Evolutionary conservation across 306 rosid species (phyloP).

Genomic region (Alnus rubra): DNA sequence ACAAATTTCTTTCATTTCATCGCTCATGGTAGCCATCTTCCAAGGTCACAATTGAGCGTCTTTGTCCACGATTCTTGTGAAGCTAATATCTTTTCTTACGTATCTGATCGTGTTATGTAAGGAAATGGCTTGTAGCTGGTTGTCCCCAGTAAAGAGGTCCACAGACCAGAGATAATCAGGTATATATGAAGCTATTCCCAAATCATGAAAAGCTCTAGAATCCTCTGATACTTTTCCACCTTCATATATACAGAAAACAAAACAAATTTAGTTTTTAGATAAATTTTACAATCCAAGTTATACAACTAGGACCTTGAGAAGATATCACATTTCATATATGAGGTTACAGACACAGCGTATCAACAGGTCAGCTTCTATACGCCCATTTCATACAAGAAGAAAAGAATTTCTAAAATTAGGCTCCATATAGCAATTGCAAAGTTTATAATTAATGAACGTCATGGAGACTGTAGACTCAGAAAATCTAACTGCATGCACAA

Average conservation of each 20-base stretch:
- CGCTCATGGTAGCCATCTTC: background rate
- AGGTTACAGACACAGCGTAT: background rate
- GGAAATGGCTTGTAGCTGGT: background rate
- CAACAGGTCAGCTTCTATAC: background rate
- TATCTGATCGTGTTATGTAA: background rate
- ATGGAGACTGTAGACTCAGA: background rate
- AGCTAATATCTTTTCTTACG: background rate
- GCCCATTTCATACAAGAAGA: background rate
- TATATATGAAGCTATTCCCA: background rate
- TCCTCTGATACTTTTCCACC: background rate
- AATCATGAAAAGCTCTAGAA: background rate
- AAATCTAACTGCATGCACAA: background rate
- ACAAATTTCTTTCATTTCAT: background rate
- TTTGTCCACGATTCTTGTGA: background rate
- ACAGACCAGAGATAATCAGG: background rate
- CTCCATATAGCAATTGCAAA: background rate
- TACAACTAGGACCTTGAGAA: conserved; percentile 5
- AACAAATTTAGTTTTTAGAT: background rate
- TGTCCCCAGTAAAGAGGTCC: background rate
- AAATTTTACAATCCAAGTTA: background rate
- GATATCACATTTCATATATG: background rate
- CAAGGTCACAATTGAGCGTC: conserved; percentile 4
- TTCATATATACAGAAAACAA: background rate
- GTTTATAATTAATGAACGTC: background rate
- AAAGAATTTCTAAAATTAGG: background rate